These are phyloP conservation scores for Tetracentron sinense DNA, from an alignment of 164 flowering plant species.

Conservation along the genomic window DNA sequence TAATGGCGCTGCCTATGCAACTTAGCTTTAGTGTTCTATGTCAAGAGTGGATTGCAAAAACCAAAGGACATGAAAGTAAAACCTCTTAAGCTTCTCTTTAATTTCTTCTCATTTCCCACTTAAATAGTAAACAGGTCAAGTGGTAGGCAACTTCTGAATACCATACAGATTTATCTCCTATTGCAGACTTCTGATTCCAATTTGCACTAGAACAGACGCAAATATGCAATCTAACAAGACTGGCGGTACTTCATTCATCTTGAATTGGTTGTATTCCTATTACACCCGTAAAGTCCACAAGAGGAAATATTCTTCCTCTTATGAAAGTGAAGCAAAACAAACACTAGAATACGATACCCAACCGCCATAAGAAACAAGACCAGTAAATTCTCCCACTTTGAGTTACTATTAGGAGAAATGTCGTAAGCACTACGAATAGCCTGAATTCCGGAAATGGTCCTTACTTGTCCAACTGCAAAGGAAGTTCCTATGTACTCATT, in stretches of 20 bases:
- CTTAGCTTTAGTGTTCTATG: too few relatives aligned
- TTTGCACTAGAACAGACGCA: neutral
- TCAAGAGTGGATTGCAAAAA: too few relatives aligned
- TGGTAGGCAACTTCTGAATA: too few relatives aligned
- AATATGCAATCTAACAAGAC: conserved; percentile 1
- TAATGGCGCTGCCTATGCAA: too few relatives aligned
- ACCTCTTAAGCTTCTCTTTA: too few relatives aligned
- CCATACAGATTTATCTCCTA: too few relatives aligned
- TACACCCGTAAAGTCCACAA: conserved; percentile 31
- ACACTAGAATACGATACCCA: conserved; percentile 61
- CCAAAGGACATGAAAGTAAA: too few relatives aligned
- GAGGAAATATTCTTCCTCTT: conserved; percentile 30
- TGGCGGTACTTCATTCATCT: conserved; percentile 31
- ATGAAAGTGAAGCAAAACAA: conserved; percentile 53
- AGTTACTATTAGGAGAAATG: conserved; percentile 47
- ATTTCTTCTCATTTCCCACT: too few relatives aligned
- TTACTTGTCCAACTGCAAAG: conserved; percentile 87
- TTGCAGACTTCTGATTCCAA: too few relatives aligned
- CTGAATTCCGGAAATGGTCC: conserved; percentile 76
- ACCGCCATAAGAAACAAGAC: conserved; percentile 74
- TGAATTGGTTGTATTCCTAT: conserved; percentile 25
- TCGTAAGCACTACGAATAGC: conserved; percentile 69
- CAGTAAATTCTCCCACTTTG: conserved; percentile 83
- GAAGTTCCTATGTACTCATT: conserved; percentile 83
- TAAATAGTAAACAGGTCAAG: too few relatives aligned